Evolutionary conservation across 2,329 filamentous ascomycete genomes (phyloP).

Genomic region (Sclerotinia minor): DNA sequence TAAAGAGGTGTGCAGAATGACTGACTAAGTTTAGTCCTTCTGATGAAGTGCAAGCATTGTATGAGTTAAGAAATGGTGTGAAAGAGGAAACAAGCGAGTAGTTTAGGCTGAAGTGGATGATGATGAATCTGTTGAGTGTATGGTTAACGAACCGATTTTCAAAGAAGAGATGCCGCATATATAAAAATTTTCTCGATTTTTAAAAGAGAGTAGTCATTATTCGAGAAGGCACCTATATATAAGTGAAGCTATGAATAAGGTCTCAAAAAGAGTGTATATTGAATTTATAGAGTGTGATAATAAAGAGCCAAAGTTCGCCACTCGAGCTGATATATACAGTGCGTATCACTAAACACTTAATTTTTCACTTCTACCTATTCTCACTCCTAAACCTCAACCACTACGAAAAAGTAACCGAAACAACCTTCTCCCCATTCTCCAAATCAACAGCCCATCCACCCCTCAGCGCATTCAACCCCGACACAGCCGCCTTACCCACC

Average conservation of each 20-base stretch:
- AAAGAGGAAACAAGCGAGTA: background rate
- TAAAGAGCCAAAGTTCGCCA: too few species aligned
- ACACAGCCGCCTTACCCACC: constrained; percentile 10
- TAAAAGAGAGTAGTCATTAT: background rate
- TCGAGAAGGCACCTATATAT: background rate
- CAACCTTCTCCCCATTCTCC: constrained; percentile 24
- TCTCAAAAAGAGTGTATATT: background rate
- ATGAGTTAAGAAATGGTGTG: background rate
- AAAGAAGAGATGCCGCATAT: background rate
- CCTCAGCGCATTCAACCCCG: background rate
- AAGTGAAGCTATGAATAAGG: background rate
- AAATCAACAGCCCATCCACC: constrained; percentile 26
- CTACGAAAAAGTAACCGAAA: constrained; percentile 34
- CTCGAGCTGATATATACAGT: too few species aligned
- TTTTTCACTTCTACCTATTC: too few species aligned
- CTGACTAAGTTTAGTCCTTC: background rate
- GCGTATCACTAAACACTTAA: too few species aligned
- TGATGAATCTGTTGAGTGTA: background rate
- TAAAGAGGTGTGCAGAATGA: background rate
- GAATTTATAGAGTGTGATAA: background rate
- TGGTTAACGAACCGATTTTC: background rate
- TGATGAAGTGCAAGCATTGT: background rate
- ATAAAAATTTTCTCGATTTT: background rate
- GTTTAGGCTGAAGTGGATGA: background rate
- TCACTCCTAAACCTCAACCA: background rate